phyloP scores from a whole-genome alignment of 352 stramenopile species.

The Phytophthora hybrid region DNA sequence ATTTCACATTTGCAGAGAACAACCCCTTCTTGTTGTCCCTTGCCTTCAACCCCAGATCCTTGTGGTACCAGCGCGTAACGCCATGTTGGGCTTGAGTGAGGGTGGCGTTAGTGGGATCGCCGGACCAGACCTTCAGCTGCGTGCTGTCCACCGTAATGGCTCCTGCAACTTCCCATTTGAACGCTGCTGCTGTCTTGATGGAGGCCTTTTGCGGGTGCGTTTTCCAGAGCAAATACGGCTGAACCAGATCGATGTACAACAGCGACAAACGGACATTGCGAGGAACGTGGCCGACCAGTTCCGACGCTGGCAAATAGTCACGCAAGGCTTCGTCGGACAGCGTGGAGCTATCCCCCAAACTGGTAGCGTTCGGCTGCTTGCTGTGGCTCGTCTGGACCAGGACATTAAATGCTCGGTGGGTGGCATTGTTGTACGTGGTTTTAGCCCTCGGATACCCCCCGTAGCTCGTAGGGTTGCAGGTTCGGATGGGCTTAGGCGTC shows the following conservation, averaged over 20 bases:
- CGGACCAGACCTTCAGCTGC: constrained; percentile 53
- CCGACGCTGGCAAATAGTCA: constrained; percentile 50
- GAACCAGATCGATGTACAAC: constrained; percentile 92
- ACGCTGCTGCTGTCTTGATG: constrained; percentile 16
- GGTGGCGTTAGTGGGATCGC: constrained; percentile 35
- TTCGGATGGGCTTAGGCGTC: constrained; percentile 50
- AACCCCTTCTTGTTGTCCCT: constrained; percentile 66
- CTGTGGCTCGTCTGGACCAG: constrained; percentile 94
- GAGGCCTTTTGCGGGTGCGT: constrained; percentile 26
- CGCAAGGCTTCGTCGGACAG: constrained; percentile 58
- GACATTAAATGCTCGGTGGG: constrained; percentile 94
- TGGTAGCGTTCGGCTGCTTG: constrained; percentile 77
- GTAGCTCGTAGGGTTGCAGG: constrained; percentile 89
- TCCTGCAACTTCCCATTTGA: constrained; percentile 69
- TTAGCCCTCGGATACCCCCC: constrained; percentile 87
- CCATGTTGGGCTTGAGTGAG: constrained; percentile 47
- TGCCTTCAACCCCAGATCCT: constrained; percentile 45
- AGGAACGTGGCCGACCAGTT: constrained; percentile 91
- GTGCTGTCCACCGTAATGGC: constrained; percentile 68
- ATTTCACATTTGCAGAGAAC: constrained; percentile 51
- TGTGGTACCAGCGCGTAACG: constrained; percentile 71
- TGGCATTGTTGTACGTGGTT: constrained; percentile 92
- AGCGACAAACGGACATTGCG: constrained; percentile 94
- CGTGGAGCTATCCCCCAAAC: constrained; percentile 69
- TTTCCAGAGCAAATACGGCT: constrained; percentile 91